Evolutionary conservation across 2,329 filamentous ascomycete genomes (phyloP).

Genomic region (Fusarium sp.): DNA sequence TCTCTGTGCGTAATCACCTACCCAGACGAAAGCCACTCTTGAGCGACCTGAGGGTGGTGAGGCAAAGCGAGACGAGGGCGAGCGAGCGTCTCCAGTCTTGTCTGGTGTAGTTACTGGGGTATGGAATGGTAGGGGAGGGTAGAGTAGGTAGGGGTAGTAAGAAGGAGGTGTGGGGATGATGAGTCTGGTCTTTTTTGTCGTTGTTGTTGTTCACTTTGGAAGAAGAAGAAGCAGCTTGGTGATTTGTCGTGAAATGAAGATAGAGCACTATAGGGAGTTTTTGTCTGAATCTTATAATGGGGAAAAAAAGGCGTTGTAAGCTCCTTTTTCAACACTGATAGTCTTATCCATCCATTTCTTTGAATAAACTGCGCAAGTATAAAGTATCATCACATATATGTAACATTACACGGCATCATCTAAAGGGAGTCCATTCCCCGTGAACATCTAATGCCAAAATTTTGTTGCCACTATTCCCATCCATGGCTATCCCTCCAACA

Average conservation of each 20-base stretch:
- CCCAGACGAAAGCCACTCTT: slow-evolving; percentile 31
- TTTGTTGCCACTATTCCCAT: slow-evolving; percentile 19
- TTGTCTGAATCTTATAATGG: slow-evolving; percentile 46
- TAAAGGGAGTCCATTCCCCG: slow-evolving; percentile 4
- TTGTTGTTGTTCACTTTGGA: neutral
- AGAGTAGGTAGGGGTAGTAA: slow-evolving; percentile 10
- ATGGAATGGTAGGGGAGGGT: neutral
- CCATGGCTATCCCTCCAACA: slow-evolving; percentile 21
- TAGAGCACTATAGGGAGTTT: slow-evolving; percentile 47
- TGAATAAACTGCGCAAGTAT: slow-evolving; percentile 13
- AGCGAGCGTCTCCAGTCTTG: slow-evolving; percentile 20
- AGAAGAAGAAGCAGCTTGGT: slow-evolving; percentile 29
- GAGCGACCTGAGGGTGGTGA: slow-evolving; percentile 19
- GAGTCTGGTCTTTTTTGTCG: slow-evolving; percentile 22
- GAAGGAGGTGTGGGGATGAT: slow-evolving; percentile 41
- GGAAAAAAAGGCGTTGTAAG: slow-evolving; percentile 43
- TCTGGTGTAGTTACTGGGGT: slow-evolving; percentile 21
- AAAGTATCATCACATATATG: slow-evolving; percentile 37
- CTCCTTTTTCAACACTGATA: slow-evolving; percentile 16
- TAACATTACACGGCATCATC: slow-evolving; percentile 37
- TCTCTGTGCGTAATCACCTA: slow-evolving; percentile 36
- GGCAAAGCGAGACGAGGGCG: slow-evolving; percentile 7
- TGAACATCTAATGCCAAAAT: slow-evolving; percentile 23
- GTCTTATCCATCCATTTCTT: slow-evolving; percentile 17
- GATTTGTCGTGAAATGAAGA: slow-evolving; percentile 45